Percentiles rank a stretch among this genome's conserved stretches.
These are phyloP conservation scores for Artomyces pyxidatus DNA, from an alignment of 768 basidiomycete species.

Conservation along the genomic window DNA sequence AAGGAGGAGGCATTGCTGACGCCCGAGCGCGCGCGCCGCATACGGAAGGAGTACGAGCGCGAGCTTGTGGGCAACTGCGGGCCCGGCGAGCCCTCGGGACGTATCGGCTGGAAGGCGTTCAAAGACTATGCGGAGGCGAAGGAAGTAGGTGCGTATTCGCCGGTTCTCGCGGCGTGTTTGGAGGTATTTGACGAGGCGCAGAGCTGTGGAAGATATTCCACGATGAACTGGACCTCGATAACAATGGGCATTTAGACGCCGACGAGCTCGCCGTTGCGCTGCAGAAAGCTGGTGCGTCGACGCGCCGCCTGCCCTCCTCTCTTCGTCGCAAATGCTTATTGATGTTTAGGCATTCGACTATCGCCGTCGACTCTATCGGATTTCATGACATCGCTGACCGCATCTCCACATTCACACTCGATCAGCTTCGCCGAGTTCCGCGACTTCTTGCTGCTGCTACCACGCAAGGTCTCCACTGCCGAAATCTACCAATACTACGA, in stretches of 20 bases:
- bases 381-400: slow-evolving; percentile 72
- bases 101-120: slow-evolving; percentile 67
- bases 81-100: slow-evolving; percentile 27
- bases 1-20: slow-evolving; percentile 3
- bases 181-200: slow-evolving; percentile 22
- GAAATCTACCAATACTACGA: slow-evolving; percentile 87
- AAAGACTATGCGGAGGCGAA: slow-evolving; percentile 69
- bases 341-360: slow-evolving; percentile 56
- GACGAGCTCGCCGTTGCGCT: slow-evolving; percentile 56
- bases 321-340: not conserved
- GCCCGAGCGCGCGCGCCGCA: slow-evolving; percentile 10
- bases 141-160: slow-evolving; percentile 54
- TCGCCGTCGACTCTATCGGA: slow-evolving; percentile 65
- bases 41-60: slow-evolving; percentile 15
- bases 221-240: slow-evolving; percentile 82
- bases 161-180: not conserved
- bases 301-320: slow-evolving; percentile 13
- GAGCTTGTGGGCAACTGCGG: slow-evolving; percentile 28
- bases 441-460: slow-evolving; percentile 82
- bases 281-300: slow-evolving; percentile 54
- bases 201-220: slow-evolving; percentile 92
- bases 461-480: slow-evolving; percentile 67
- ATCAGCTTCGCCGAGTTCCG: slow-evolving; percentile 83
- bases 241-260: slow-evolving; percentile 75
- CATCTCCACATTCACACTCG: slow-evolving; percentile 57